Evolutionary conservation across 1,284 basidiomycete genomes (phyloP), one percentile per base, ranked within the genome.

Genomic region (Anthracocystis setariae): DNA sequence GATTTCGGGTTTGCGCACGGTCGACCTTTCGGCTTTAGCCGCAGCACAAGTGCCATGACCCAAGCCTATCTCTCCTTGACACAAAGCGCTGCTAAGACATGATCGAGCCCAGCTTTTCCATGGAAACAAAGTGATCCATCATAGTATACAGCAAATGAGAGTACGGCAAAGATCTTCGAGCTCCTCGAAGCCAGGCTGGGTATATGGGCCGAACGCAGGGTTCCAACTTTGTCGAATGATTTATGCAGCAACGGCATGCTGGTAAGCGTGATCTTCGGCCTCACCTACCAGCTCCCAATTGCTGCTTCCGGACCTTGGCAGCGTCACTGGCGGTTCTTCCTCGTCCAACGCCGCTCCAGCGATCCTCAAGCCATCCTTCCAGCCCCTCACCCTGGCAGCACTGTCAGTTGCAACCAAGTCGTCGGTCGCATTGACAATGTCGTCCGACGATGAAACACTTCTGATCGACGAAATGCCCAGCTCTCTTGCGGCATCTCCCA

Each of bases 341-440:
- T 61, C 57, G 2, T 73, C 58, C 23, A 67, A 20, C 0, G 46
- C 60, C 32, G 64, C 70, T 4, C 64, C 70, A 13, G 61, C 70
- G 24, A 73, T 68, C 17, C 64, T 53, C 46, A 73, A 53, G 0
- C 70, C 70, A 46, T 73, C 65, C 53, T 73, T 73, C 70, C 70
- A 73, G 1, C 70, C 70, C 24, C 46, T 39, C 5, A 73, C 64
- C 8, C 69, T 47, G n/a, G 68, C 52, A 23, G 33, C 43, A 51
- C 40, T 55, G 23, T 54, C 55, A 21, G 49, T 32, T 2, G 48
- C 57, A 4, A 8, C 65, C 0, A 35, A 40, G 3, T 57, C 58
- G n/a, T 40, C 55, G 1, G 46, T 23, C 46, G 52, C 50, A 17
- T 65, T 58, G 20, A 52, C 59, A 23, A 72, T 66, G 39, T 62